Base-by-base conservation (phyloP, 345 rosid genomes). In the Iberis pinnata region DNA sequence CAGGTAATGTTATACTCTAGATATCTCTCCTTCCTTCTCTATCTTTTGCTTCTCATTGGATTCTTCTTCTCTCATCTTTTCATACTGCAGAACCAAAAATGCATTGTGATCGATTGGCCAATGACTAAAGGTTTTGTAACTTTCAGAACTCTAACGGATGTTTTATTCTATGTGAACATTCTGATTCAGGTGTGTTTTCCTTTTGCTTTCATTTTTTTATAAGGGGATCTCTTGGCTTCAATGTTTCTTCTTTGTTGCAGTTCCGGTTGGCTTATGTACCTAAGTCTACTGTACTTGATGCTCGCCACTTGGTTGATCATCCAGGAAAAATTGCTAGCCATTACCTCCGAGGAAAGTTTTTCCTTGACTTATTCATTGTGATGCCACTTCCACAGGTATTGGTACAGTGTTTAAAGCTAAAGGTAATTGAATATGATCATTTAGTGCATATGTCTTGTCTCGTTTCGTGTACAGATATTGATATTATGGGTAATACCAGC, bases 381-480 rank as follows among this genome's bases (percentile, higher is more conserved):
- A 60, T 87, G 18, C 98, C 98, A n/a, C 77, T 90, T 63, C 96
- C 95, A 14, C 96, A 90, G 73, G 96, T 90, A 70, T 69, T 80
- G n/a, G n/a, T n/a, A 37, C 68, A 32, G 12, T 24, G 37, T 62
- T 7, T 17, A 49, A 17, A 49, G 20, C 13, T 29, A 40, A 31
- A 9, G 14, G 1, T 18, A n/a, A 2, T 33, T 3, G 39, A 44
- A 49, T 2, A 27, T 57, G 53, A 33, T 49, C 18, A 39, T 65
- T 57, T 26, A 42, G 39, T 12, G 1, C n/a, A n/a, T 18, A n/a
- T n/a, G n/a, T n/a, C n/a, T n/a, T n/a, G n/a, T 29, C 17, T 32
- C 9, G 3, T 24, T 53, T 36, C 58, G 27, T 48, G 41, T 71
- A 44, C 80, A 86, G 96, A 75, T 84, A 57, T 43, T 84, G 70